A percentile compares a stretch with the other conserved stretches of the same genome.
Conservation (phyloP, 129 eudicot genomes). For the Lactuca saligna region DNA sequence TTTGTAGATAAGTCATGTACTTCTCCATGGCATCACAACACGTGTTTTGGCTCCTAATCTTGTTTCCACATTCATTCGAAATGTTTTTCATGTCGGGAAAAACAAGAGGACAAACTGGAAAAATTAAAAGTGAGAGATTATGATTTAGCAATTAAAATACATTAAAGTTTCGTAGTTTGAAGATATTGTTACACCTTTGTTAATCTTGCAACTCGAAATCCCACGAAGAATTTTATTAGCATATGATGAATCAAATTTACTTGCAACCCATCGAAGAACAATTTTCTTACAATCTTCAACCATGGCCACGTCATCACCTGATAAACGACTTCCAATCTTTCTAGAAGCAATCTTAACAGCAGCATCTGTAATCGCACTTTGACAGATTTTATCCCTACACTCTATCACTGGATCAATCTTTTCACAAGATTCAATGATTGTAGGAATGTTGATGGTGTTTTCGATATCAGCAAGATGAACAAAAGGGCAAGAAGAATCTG, state of each 20-base stretch:
- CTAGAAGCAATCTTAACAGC: constrained; percentile 42
- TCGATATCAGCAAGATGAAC: constrained; percentile 40
- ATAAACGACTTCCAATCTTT: constrained; percentile 15
- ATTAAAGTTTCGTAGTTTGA: not conserved
- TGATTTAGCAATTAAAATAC: not conserved
- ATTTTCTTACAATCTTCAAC: constrained; percentile 52
- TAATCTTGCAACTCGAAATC: constrained; percentile 58
- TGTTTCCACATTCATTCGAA: constrained; percentile 48
- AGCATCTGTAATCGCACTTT: constrained; percentile 53
- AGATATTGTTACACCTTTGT: constrained; percentile 37
- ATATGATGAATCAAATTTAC: constrained; percentile 42
- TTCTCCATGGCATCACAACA: constrained; percentile 56
- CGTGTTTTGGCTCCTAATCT: constrained; percentile 30
- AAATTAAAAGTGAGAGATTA: no score
- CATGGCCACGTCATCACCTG: constrained; percentile 12
- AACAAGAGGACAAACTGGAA: constrained; percentile 60
- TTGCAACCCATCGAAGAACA: constrained; percentile 53
- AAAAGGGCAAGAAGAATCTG: constrained; percentile 54
- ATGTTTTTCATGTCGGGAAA: constrained; percentile 44
- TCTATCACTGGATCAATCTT: constrained; percentile 48
- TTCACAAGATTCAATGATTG: constrained; percentile 38
- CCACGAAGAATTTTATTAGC: constrained; percentile 53
- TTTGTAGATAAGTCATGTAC: constrained; percentile 51
- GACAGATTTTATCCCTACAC: constrained; percentile 55
- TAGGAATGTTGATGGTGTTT: constrained; percentile 31